Evolutionary conservation across 2,329 filamentous ascomycete genomes (phyloP).

Genomic region (Aspergillus clavatus): DNA sequence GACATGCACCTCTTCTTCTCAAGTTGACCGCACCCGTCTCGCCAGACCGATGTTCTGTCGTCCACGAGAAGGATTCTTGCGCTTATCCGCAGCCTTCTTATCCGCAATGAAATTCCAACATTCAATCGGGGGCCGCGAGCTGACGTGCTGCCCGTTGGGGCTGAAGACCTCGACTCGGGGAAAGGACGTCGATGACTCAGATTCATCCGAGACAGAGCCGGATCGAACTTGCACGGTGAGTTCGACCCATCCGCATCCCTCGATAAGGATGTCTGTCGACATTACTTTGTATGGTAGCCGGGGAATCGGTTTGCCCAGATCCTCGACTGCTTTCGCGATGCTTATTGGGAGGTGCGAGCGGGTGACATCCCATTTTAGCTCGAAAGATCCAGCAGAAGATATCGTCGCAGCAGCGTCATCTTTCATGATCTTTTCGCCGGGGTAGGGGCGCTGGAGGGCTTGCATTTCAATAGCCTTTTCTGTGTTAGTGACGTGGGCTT

Average conservation of each 20-base stretch:
- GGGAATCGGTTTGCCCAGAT: conserved; percentile 49
- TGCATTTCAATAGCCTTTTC: conserved; percentile 75
- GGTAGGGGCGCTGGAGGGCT: conserved; percentile 54
- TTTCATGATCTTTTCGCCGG: conserved; percentile 60
- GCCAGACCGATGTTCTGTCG: conserved; percentile 23
- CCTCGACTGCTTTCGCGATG: conserved; percentile 61
- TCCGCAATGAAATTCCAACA: conserved; percentile 31
- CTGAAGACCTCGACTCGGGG: conserved; percentile 73
- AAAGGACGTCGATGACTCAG: conserved; percentile 42
- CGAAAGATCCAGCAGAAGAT: conserved; percentile 67
- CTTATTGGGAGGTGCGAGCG: conserved; percentile 69
- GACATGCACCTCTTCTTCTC: not conserved
- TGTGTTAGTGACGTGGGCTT: conserved; percentile 70
- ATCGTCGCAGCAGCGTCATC: conserved; percentile 56
- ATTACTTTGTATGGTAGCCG: conserved; percentile 72
- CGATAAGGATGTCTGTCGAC: conserved; percentile 78
- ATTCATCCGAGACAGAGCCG: conserved; percentile 30
- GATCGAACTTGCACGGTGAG: conserved; percentile 74
- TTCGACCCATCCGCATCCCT: conserved; percentile 92
- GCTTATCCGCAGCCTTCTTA: conserved; percentile 28
- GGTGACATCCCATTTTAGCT: conserved; percentile 78
- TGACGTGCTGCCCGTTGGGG: conserved; percentile 77
- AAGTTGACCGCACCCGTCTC: conserved; percentile 16
- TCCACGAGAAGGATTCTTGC: conserved; percentile 19
- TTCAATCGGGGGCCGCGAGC: conserved; percentile 32